Conservation (phyloP, 345 rosid species). For the Populus nigra region DNA sequence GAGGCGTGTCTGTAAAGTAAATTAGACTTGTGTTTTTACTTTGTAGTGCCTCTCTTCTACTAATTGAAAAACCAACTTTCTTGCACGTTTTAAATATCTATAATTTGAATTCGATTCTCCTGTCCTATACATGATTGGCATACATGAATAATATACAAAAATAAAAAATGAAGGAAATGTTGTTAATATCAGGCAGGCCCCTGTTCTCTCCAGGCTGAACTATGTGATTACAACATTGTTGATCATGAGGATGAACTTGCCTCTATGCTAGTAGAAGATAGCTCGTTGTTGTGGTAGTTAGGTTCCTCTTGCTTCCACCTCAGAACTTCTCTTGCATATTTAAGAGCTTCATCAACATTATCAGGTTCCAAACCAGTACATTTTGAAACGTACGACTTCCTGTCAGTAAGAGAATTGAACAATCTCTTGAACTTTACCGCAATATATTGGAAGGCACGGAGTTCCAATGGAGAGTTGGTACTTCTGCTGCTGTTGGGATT, state of each 20-base stretch:
- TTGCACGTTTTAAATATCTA: not conserved
- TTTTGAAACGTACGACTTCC: slow-evolving; percentile 53
- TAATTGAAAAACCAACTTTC: not conserved
- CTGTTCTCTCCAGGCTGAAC: not conserved
- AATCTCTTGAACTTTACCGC: slow-evolving; percentile 71
- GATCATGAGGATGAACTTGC: slow-evolving; percentile 49
- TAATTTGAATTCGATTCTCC: not conserved
- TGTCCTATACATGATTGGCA: not conserved
- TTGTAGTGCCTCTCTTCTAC: not conserved
- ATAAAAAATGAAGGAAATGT: not conserved
- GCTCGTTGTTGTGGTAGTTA: slow-evolving; percentile 28
- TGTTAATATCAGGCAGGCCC: not conserved
- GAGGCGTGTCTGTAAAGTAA: not conserved
- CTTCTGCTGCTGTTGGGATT: slow-evolving; percentile 27
- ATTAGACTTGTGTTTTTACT: not conserved
- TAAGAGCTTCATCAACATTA: slow-evolving; percentile 50
- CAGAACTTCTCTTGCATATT: slow-evolving; percentile 62
- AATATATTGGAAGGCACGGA: slow-evolving; percentile 62
- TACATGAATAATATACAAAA: not conserved
- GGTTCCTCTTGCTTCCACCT: slow-evolving; percentile 53
- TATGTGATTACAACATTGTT: not conserved
- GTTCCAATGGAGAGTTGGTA: slow-evolving; percentile 48
- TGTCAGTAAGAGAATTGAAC: slow-evolving; percentile 46
- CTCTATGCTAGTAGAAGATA: slow-evolving; percentile 45
- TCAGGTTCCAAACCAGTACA: slow-evolving; percentile 63